Evolutionary conservation across 176 grass and related monocot genomes (phyloP), one percentile per base, ranked within the genome.

Genomic region (Ensete glaucum): DNA sequence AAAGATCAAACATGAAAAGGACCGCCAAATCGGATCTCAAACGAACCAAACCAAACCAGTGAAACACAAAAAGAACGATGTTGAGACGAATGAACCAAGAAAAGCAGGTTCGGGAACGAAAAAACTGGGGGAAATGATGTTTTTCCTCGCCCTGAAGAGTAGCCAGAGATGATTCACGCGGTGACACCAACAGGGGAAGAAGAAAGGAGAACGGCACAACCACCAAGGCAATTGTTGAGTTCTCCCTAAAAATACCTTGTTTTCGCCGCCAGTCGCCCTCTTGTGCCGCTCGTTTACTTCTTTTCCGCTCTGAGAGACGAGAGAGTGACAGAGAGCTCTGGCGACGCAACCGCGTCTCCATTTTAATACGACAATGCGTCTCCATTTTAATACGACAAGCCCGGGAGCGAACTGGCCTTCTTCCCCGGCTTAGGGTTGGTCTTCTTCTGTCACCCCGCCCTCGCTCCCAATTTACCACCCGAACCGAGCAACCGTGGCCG

Each of bases 361-460:
- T 52, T 64, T 55, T 24, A 72, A 80, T 69, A 20, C 68, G 27
- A 19, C 54, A 22, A 27, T n/a, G 64, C 56, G 49, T 17, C 43
- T 9, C 16, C n/a, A 15, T 52, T 64, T 55, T 24, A 72, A 80
- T 69, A 20, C 68, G 27, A 19, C 54, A 22, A 27, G 24, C 9
- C 64, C 19, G 29, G 20, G 53, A 57, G 69, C 69, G 78, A 80
- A 27, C 20, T n/a, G 78, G 69, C 72, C 69, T n/a, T 54, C 66
- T 1, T 10, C 15, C 34, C 14, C 52, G 52, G 71, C 22, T 73
- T 73, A 73, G 71, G 52, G 71, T 56, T 73, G 22, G 52, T 25
- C 19, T 15, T 20, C 1, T 0, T 23, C 22, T 23, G 22, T 23
- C 22, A 23, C 22, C 22, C 22, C 22, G 22, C 22, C 22, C 17